Evolutionary conservation across 2,329 filamentous ascomycete species (phyloP), one percentile per base, ranked within the genome.

Genomic region (Diaporthe aspalathi): DNA sequence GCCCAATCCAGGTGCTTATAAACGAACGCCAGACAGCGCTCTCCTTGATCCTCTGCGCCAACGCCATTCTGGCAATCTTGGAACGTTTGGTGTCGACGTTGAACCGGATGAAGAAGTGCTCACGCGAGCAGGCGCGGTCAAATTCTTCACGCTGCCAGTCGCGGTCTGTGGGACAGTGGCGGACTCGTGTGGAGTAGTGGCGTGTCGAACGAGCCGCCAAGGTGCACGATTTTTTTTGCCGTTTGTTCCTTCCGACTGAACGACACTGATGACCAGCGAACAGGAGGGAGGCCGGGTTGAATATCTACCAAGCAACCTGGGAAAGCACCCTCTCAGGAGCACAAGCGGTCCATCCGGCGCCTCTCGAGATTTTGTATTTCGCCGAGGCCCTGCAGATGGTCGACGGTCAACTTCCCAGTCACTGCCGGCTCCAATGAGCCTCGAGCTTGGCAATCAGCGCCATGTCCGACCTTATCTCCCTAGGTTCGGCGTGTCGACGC

Each of bases 41-140:
- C 74, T 77, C 76, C 78, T 92, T 90, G 79, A 84, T 76, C 5
- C 78, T 83, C 20, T 89, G 80, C 67, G 84, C 77, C 85, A 5
- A 38, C 5, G 35, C 35, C 35, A 38, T 38, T 38, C 84, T 87
- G 76, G 79, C 81, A 85, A 87, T 88, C 53, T 71, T 77, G 73
- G n/a, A 50, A 67, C 27, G 43, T 67, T 65, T 35, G 16, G 29
- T 20, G 60, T 63, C 49, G 43, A 35, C 32, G n/a, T 40, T 22
- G 35, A 11, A 20, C 27, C 16, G 20, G 32, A 54, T 40, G 49
- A 47, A 53, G 16, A 47, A 53, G 20, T 47, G 53, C 67, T 68
- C 53, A 60, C 45, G 40, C 53, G 43, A 68, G 53, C 43, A 50
- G 22, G 8, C 22, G 16, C 40, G n/a, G 27, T 14, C 40, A 57